Percentiles rank a stretch among this genome's conserved stretches.
Evolutionary conservation across 768 basidiomycete species (phyloP).

Genomic region (Amanita inopinata): DNA sequence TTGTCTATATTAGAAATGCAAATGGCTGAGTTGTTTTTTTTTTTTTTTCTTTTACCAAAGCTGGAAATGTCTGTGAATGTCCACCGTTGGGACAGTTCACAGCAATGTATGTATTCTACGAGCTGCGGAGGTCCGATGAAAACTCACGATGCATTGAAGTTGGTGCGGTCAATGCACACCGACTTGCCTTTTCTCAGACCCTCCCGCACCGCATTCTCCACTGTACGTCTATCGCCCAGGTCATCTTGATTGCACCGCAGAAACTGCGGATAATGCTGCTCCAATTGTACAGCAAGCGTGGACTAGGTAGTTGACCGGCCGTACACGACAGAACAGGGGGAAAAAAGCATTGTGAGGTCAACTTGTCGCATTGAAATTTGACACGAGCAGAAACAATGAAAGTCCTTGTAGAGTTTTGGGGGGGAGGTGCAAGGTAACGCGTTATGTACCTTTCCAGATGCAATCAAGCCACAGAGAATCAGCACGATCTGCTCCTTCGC

Average conservation of each 20-base stretch:
- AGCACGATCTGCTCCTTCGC: conserved; percentile 42
- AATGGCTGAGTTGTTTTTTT: neutral
- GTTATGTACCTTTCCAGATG: conserved; percentile 54
- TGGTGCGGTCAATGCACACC: conserved; percentile 75
- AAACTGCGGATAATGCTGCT: conserved; percentile 50
- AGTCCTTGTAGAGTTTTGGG: no score
- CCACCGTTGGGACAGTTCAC: conserved; percentile 4
- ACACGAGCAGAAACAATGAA: no score
- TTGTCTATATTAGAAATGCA: conserved; percentile 35
- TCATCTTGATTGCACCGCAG: conserved; percentile 75
- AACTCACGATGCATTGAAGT: conserved; percentile 57
- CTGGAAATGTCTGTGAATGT: no score
- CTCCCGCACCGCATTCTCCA: conserved; percentile 48
- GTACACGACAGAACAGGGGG: neutral
- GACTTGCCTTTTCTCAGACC: conserved; percentile 50
- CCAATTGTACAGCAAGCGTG: conserved; percentile 67
- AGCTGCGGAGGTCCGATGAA: neutral
- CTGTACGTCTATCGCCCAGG: conserved; percentile 55
- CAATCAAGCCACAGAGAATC: conserved; percentile 67
- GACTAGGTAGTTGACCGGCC: conserved; percentile 20
- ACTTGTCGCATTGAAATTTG: no score
- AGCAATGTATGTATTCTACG: neutral
- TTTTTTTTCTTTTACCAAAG: no score
- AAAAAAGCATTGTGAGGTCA: neutral
- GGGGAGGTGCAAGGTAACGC: no score